phyloP scores from a whole-genome alignment of 768 basidiomycete species.

The Boletellus sp. region DNA sequence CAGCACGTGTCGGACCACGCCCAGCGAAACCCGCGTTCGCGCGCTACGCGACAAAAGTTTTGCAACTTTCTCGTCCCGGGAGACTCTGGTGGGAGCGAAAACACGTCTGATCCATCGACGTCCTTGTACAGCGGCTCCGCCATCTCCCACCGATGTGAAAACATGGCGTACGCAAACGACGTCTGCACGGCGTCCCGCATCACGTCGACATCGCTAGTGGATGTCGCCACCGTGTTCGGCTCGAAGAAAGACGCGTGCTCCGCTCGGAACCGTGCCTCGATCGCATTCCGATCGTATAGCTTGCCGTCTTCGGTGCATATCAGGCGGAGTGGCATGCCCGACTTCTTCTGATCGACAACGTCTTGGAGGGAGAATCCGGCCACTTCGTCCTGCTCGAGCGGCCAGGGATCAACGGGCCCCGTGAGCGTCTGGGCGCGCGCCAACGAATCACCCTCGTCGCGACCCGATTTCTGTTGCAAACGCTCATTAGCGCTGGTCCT shows the following conservation, averaged over 20 bases:
- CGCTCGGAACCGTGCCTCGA: conserved; percentile 13
- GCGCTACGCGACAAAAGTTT: conserved; percentile 17
- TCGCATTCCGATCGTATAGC: conserved; percentile 16
- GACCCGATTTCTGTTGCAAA: neutral
- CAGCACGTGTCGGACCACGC: conserved; percentile 31
- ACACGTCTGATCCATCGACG: conserved; percentile 14
- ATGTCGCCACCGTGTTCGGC: neutral
- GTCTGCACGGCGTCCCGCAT: conserved; percentile 8
- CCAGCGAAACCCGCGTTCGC: conserved; percentile 20
- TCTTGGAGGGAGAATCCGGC: conserved; percentile 11
- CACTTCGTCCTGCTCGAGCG: neutral
- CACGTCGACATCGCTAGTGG: neutral
- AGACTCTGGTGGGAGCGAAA: conserved; percentile 10
- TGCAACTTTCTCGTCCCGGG: conserved; percentile 14
- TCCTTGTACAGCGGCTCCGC: conserved; percentile 17
- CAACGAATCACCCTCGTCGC: neutral
- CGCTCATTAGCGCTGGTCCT: too few species aligned
- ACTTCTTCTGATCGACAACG: conserved; percentile 10
- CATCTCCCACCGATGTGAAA: conserved; percentile 24
- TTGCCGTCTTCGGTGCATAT: conserved; percentile 25
- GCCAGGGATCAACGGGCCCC: neutral
- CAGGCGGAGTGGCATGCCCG: conserved; percentile 23
- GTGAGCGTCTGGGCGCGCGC: neutral
- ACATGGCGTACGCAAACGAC: conserved; percentile 22
- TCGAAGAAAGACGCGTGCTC: conserved; percentile 15